Evolutionary conservation across 2,329 filamentous ascomycete genomes (phyloP).

Genomic region (Phaeosphaeriaceae sp.): DNA sequence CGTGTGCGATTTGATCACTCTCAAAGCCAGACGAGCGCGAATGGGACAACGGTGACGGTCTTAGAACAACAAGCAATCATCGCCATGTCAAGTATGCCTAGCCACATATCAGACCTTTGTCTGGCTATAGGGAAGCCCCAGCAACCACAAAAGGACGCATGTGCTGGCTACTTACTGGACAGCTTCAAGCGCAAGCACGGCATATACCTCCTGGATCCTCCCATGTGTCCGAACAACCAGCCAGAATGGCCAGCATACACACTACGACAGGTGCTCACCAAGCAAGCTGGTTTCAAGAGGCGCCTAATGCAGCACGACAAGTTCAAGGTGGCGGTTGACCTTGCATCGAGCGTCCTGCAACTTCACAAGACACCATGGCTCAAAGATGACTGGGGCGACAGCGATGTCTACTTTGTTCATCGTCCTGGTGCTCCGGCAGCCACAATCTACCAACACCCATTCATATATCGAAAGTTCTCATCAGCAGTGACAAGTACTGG

Average conservation of each 20-base stretch:
- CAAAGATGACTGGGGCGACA: conserved; percentile 18
- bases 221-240: conserved; percentile 1
- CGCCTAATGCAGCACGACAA: conserved; percentile 21
- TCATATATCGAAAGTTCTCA: conserved; percentile 17
- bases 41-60: conserved; percentile 1
- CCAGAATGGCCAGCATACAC: conserved; percentile 22
- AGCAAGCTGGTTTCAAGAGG: conserved; percentile 4
- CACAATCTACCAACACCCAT: conserved; percentile 23
- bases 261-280: conserved; percentile 13
- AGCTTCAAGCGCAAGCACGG: conserved; percentile 19
- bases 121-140: conserved; percentile 16
- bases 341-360: conserved; percentile 28
- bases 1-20: conserved; percentile 15
- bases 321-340: conserved; percentile 21
- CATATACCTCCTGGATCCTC: conserved; percentile 15
- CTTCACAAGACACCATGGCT: conserved; percentile 35
- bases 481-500: not conserved
- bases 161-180: conserved; percentile 21
- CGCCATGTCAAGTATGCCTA: not conserved
- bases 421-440: conserved; percentile 14
- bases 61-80: not conserved
- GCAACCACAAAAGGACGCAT: conserved; percentile 16
- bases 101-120: conserved; percentile 23
- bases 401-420: conserved; percentile 28
- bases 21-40: not conserved